Percentiles rank a stretch among this genome's conserved stretches.
phyloP scores from a whole-genome alignment of 305 asterid species.

The Withania somnifera region DNA sequence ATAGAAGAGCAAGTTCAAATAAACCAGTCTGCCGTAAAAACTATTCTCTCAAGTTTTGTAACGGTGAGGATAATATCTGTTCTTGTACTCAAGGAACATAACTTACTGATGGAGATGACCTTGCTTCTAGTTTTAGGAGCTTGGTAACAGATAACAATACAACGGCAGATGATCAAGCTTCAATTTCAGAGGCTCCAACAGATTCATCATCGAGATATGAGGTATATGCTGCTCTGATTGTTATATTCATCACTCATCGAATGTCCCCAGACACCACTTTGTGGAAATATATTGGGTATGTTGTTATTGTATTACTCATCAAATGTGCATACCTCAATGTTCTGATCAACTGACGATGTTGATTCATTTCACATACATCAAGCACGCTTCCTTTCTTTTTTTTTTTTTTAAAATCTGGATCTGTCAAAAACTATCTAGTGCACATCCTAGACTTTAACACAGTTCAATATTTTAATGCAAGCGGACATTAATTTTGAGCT shows the following conservation, averaged over 20 bases:
- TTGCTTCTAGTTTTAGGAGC: slow-evolving; percentile 35
- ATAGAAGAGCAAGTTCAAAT: slow-evolving; percentile 33
- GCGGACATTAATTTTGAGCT: slow-evolving; percentile 49
- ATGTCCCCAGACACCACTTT: no score
- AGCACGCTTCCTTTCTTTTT: not conserved
- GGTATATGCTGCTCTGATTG: slow-evolving; percentile 27
- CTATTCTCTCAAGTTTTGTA: slow-evolving; percentile 10
- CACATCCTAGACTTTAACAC: not conserved
- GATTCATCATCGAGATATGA: slow-evolving; percentile 25
- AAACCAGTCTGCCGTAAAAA: slow-evolving; percentile 12
- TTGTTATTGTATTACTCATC: no score
- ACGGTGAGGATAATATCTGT: slow-evolving; percentile 13
- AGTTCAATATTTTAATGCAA: slow-evolving; percentile 25
- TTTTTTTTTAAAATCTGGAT: not conserved
- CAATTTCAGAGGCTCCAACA: slow-evolving; percentile 23
- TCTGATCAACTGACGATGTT: not conserved
- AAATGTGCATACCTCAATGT: not conserved
- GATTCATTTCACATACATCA: not conserved
- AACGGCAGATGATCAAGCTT: slow-evolving; percentile 21
- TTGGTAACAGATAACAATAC: slow-evolving; percentile 14
- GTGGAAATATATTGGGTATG: no score
- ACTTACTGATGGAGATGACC: slow-evolving; percentile 5
- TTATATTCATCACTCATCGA: not conserved
- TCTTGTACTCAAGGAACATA: slow-evolving; percentile 13
- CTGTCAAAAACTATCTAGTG: not conserved